Conservation (phyloP, 768 basidiomycete genomes). For the Phanerodontia chrysosporium region DNA sequence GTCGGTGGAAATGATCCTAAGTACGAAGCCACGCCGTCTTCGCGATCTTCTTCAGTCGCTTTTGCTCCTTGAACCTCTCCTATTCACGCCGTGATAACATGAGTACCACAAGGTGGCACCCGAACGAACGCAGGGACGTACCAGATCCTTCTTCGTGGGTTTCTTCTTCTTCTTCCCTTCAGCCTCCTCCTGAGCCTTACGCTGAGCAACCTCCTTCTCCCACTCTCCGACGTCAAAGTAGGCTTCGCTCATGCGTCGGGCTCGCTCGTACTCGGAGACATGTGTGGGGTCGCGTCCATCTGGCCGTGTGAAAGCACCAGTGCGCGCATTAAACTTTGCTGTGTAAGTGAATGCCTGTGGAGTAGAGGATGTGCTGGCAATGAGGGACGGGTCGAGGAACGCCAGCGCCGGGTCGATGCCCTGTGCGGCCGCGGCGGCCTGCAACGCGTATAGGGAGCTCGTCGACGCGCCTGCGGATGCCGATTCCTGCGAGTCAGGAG, state of each 20-base stretch:
- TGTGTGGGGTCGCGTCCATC: constrained; percentile 73
- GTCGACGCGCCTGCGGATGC: constrained; percentile 11
- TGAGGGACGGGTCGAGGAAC: constrained; percentile 71
- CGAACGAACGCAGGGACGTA: constrained; percentile 33
- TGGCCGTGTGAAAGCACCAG: constrained; percentile 64
- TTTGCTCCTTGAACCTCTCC: constrained; percentile 85
- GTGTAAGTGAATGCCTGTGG: constrained; percentile 37
- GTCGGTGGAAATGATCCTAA: too few species aligned
- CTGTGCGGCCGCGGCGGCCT: constrained; percentile 68
- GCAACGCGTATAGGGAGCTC: constrained; percentile 39
- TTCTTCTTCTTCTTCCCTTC: constrained; percentile 71
- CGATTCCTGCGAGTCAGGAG: constrained; percentile 20
- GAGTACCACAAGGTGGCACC: constrained; percentile 12
- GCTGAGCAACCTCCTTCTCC: constrained; percentile 63
- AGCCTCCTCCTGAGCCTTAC: constrained; percentile 39
- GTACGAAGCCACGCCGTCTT: constrained; percentile 87
- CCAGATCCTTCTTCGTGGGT: constrained; percentile 81
- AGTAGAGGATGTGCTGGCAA: constrained; percentile 25
- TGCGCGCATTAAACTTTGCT: constrained; percentile 80
- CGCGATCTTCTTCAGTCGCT: constrained; percentile 75
- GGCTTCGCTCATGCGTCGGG: constrained; percentile 82
- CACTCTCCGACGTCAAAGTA: constrained; percentile 84
- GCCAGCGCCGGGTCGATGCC: constrained; percentile 85
- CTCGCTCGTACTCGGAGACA: constrained; percentile 76
- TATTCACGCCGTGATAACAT: constrained; percentile 26